Base-by-base conservation (phyloP, 805 yeast species). In the Candida boidinii region DNA sequence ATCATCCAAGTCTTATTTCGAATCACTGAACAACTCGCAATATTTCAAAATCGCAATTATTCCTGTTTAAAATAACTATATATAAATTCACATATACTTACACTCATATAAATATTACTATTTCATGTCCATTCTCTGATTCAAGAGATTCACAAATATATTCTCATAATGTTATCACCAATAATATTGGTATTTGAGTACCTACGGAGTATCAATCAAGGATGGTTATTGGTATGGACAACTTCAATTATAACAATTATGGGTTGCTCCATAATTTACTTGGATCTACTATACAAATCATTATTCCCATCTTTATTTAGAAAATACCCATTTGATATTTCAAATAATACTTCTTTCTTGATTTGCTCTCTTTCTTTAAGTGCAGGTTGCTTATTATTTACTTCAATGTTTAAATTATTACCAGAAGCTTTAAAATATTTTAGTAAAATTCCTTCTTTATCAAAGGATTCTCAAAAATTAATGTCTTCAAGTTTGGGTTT, bases 331-430 rank as follows among this genome's bases (percentile, higher is more conserved):
- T 77, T 81, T 50, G 58, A 67, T 24, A 64, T 82, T 27, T 66
- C 70, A 33, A 68, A 71, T 35, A 78, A 80, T 49, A 72, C 79
- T 23, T 54, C 59, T 11, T 77, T 88, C 49, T 66, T 90, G 39
- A 76, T 83, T 25, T 76, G 76, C 22, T 80, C 94, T 2, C 66
- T 90, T 19, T 72, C 92, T 0, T 56, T 88, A 31, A 76, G 88
- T 42, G 66, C 90, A 0, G 97, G 98, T 0, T 84, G 94, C 17
- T 66, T 90, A 53, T 37, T 79, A 2, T 74, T 87, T 47, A 86
- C 96, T 0, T 73, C 95, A 0, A 57, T 90, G 31, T 81, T 74
- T 58, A 71, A 77, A 39, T 62, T 90, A 31, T 57, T 88, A n/a
- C 96, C 96, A 0, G 78, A 74, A 39, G 70, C 84, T 0, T 44